Base-by-base conservation (phyloP, 2,329 filamentous ascomycete genomes). In the Ophiocordyceps camponoti-floridani region DNA sequence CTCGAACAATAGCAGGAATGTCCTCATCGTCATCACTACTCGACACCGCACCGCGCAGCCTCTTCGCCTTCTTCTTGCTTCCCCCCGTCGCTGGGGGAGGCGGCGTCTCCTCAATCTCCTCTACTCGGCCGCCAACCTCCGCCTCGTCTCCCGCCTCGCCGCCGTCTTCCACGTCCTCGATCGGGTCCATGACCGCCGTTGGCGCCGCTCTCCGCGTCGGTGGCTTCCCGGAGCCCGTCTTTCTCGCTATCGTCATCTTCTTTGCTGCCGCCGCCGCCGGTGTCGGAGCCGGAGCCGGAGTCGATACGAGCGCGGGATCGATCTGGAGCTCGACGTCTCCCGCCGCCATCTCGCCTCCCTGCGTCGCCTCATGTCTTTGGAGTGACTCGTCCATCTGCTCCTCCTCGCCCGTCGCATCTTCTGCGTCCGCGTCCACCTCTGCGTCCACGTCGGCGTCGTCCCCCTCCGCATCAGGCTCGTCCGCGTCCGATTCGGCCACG, bases 401-500 rank as follows among this genome's bases (percentile, higher is more conserved):
- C 14, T 16, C n/a, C 18, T 9, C 38, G 18, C 19, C 19, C 18
- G 38, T 26, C 2, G 38, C n/a, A 11, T 23, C 38, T 18, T 40
- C 38, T 26, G 38, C 38, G 2, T 16, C 33, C 33, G 28, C 28
- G 28, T 30, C 28, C 28, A 8, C 28, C 9, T 30, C 28, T 7
- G 28, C 28, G 8, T 30, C 28, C 28, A 12, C 35, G 14, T 37
- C 35, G 8, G 28, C 43, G 3, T 41, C 49, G 3, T 41, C 49
- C n/a, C 43, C 37, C 0, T 43, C 37, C 18, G 40, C 43, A 4
- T 35, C 50, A n/a, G 52, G 47, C 4, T 53, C 51, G 38, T 60
- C 58, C 8, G 43, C 53, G 35, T 60, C 58, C 14, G 56, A 58
- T 40, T 57, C 53, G n/a, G 45, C 45, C 31, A 60, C 51, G 30